Evolutionary conservation across 352 stramenopile genomes (phyloP).

Genomic region (Phytophthora crassamura): DNA sequence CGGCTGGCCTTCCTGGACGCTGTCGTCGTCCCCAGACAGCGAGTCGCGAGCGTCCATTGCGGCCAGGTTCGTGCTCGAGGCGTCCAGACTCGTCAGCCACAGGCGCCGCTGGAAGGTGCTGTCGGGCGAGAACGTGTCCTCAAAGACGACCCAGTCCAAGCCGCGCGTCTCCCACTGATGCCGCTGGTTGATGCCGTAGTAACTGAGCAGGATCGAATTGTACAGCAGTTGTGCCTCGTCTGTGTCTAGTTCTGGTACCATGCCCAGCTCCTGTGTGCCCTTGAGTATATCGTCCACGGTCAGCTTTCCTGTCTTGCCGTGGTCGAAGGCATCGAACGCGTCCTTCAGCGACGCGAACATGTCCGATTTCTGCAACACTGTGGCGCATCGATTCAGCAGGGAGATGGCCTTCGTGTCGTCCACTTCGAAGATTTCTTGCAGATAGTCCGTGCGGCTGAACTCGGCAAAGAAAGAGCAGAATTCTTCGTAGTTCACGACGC

Average conservation of each 20-base stretch:
- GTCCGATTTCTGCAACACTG: conserved; percentile 44
- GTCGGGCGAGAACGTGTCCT: conserved; percentile 79
- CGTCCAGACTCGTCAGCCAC: conserved; percentile 65
- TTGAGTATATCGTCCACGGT: conserved; percentile 56
- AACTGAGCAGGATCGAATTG: conserved; percentile 69
- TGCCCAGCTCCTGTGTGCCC: conserved; percentile 54
- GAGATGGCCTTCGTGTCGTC: conserved; percentile 78
- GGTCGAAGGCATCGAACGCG: conserved; percentile 68
- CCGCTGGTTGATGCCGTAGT: conserved; percentile 62
- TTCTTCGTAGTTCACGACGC: conserved; percentile 90
- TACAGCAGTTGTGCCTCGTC: conserved; percentile 61
- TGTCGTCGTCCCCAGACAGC: conserved; percentile 39
- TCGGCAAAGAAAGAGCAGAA: conserved; percentile 90
- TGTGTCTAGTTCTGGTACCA: conserved; percentile 57
- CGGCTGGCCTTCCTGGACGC: conserved; percentile 32
- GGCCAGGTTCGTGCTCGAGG: conserved; percentile 58
- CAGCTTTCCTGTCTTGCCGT: conserved; percentile 44
- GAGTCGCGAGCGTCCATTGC: conserved; percentile 34
- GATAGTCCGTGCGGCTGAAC: conserved; percentile 72
- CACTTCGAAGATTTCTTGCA: conserved; percentile 81
- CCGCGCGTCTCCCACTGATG: conserved; percentile 50
- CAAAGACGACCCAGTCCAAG: conserved; percentile 76
- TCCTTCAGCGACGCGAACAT: conserved; percentile 61
- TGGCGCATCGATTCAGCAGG: conserved; percentile 71
- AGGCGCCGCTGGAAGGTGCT: conserved; percentile 69